Conservation (phyloP, 495 filamentous ascomycete species). For the Podospora pseudocomata region DNA sequence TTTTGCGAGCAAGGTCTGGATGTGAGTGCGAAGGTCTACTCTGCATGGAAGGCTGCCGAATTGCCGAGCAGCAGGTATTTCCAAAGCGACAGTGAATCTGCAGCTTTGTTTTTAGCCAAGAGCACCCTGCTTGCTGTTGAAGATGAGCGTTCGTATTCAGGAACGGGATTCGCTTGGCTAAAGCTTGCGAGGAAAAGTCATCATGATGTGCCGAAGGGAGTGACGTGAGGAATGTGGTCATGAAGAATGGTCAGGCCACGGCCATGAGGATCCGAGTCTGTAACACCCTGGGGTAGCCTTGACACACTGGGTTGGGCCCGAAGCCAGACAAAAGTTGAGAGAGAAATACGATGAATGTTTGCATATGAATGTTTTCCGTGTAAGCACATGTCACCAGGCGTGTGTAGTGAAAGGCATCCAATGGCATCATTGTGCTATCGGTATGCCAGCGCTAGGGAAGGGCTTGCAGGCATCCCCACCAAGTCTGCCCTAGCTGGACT, state of each 20-base stretch:
- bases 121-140: neutral
- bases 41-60: neutral
- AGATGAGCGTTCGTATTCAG: neutral
- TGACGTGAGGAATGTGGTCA: neutral
- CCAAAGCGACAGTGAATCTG: neutral
- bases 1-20: neutral
- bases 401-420: neutral
- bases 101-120: neutral
- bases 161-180: neutral
- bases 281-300: neutral
- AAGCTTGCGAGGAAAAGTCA: neutral
- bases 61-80: neutral
- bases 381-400: neutral
- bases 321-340: neutral
- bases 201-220: neutral
- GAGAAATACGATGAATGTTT: neutral
- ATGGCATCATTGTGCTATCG: neutral
- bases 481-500: constrained; percentile 12
- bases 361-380: no score
- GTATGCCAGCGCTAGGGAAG: constrained; percentile 1
- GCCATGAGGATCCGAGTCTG: neutral
- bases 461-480: neutral
- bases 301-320: neutral
- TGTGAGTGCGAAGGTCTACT: neutral
- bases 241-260: neutral